Percentiles rank a stretch among this genome's conserved stretches.
These are phyloP conservation scores for Arthrobotrys musiformis DNA, from an alignment of 2,329 filamentous ascomycete genomes.

Conservation along the genomic window DNA sequence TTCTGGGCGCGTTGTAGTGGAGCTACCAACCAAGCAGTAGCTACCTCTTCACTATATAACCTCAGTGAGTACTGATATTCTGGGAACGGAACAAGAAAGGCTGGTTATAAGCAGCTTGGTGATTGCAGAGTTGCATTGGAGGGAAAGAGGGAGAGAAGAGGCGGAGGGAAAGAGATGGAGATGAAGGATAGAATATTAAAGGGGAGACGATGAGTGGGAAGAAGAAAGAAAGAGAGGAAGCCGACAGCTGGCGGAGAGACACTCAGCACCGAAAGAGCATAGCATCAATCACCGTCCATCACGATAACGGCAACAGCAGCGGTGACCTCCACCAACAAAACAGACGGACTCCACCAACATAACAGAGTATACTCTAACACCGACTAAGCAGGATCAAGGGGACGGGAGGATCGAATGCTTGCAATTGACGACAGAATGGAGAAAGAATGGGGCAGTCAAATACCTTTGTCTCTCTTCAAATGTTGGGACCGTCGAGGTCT, in stretches of 20 bases:
- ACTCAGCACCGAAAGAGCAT: too few species aligned
- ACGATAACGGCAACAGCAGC: background rate
- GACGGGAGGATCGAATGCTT: background rate
- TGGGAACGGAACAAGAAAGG: too few species aligned
- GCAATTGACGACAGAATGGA: background rate
- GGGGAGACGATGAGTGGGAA: background rate
- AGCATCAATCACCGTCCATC: too few species aligned
- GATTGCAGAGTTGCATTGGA: background rate
- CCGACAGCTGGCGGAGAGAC: slow-evolving; percentile 10
- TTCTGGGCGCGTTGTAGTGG: background rate
- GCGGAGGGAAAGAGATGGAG: background rate
- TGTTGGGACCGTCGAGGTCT: slow-evolving; percentile 8
- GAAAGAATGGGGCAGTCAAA: slow-evolving; percentile 11
- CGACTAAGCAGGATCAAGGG: too few species aligned
- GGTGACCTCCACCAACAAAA: background rate
- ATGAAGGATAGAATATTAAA: too few species aligned
- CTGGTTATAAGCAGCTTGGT: background rate
- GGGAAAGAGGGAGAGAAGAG: background rate
- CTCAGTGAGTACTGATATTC: too few species aligned
- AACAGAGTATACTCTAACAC: too few species aligned
- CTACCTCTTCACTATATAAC: too few species aligned
- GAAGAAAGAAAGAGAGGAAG: background rate
- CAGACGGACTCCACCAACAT: background rate
- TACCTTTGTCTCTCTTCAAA: background rate
- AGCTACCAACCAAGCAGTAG: background rate